Conservation (phyloP, 129 eudicot genomes). For the Heracleum sosnowskyi region DNA sequence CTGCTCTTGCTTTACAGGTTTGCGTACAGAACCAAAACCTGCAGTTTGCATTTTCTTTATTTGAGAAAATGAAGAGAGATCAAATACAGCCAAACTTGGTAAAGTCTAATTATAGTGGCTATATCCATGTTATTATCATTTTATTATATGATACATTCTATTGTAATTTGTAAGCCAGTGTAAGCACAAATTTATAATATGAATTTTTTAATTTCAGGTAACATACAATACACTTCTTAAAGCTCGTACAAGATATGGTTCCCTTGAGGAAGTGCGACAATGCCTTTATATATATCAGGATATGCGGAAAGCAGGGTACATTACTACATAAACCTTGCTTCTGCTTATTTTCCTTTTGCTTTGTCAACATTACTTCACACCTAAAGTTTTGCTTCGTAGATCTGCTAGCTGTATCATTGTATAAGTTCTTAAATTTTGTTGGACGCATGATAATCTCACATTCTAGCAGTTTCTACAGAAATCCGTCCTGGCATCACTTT, state of each 20-base stretch:
- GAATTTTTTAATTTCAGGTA: conserved; percentile 47
- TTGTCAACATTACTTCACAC: not conserved
- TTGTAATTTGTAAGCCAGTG: not conserved
- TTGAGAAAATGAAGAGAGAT: conserved; percentile 70
- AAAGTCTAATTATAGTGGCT: conserved; percentile 18
- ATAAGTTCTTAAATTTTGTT: not conserved
- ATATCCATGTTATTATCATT: not conserved
- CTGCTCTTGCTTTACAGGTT: conserved; percentile 43
- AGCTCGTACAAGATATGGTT: conserved; percentile 82
- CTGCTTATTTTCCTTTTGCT: not conserved
- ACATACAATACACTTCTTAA: conserved; percentile 85
- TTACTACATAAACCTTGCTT: not conserved
- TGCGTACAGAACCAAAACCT: conserved; percentile 58
- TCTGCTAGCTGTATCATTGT: not conserved
- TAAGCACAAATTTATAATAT: not conserved
- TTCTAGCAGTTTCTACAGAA: not conserved
- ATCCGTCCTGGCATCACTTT: not conserved
- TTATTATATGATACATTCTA: not conserved
- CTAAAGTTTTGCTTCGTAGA: not conserved
- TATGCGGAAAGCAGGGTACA: conserved; percentile 95
- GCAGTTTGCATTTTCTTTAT: conserved; percentile 59
- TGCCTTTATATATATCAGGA: conserved; percentile 78
- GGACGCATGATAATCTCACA: not conserved
- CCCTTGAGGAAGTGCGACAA: conserved; percentile 74
- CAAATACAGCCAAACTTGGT: conserved; percentile 83